Conservation (phyloP, 2,329 filamentous ascomycete species). For the Trichoderma hamatum region DNA sequence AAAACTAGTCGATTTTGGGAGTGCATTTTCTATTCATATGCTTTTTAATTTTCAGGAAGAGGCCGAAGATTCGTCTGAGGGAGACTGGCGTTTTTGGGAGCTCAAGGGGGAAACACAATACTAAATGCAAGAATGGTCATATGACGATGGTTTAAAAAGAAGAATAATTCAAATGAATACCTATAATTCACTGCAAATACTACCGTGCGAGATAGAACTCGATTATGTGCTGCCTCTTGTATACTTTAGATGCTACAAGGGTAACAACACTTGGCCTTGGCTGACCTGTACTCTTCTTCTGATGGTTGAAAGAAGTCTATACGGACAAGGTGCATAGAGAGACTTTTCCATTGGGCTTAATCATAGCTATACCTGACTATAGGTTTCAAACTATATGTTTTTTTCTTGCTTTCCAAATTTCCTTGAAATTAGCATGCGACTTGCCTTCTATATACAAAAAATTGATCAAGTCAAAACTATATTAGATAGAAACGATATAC, state of each 20-base stretch:
- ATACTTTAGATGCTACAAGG: neutral
- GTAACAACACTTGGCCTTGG: neutral
- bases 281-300: neutral
- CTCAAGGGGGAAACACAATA: neutral
- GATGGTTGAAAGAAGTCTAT: neutral
- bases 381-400: neutral
- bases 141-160: slow-evolving; percentile 3
- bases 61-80: neutral
- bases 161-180: neutral
- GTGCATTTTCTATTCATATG: neutral
- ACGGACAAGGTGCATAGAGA: neutral
- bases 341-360: neutral
- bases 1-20: neutral
- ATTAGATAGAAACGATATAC: neutral
- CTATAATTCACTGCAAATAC: neutral
- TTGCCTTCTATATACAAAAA: neutral
- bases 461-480: neutral
- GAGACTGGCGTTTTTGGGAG: slow-evolving; percentile 23
- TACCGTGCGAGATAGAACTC: neutral
- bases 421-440: neutral
- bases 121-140: slow-evolving; percentile 8
- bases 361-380: neutral
- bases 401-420: neutral
- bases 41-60: neutral
- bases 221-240: neutral